Evolutionary conservation across 2,329 filamentous ascomycete genomes (phyloP), one percentile per base, ranked within the genome.

Genomic region (Lecanicillium sp.): DNA sequence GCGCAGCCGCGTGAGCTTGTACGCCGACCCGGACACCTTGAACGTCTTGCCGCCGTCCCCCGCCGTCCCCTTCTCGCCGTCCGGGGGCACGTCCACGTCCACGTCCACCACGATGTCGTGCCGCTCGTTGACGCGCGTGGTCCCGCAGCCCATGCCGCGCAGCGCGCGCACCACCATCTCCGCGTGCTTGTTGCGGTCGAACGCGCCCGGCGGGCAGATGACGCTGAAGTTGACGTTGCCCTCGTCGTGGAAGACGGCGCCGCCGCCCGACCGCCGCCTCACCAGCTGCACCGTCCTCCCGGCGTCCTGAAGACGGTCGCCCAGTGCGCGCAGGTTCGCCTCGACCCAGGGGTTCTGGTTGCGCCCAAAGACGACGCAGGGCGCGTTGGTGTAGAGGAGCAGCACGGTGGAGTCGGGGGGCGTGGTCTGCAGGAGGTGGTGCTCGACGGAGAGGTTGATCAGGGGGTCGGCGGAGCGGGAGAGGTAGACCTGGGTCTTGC

Each of bases 331-430:
- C n/a, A 96, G 75, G 62, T 95, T 87, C 52, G 88, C 83, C 70
- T 98, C 93, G 8, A 88, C 75, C 93, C 91, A 98, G 46, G 93
- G 93, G 64, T 98, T 98, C 70, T 98, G 93, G 65, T 98, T 98
- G 51, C 93, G 83, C 36, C 93, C 93, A 56, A 98, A 84, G 62
- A 98, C 84, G 51, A 98, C 78, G 63, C 87, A 90, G 1, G 91
- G 90, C 30, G 80, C 69, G 68, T 98, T 97, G 58, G 82, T 79
- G 70, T 97, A 98, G 43, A 96, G 78, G 49, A 97, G 86, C 2
- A 97, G 78, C 43, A 97, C 68, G 12, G 79, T 84, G 11, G 89
- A 89, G 51, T 86, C 78, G 6, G 81, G 72, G 2, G 83, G 78
- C 0, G 85, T 84, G 47, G 81, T 81, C 58, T 87, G 81, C 7